Percentiles rank a stretch among this genome's conserved stretches.
Conservation (phyloP, 768 basidiomycete genomes). For the Fomitopsis serialis region DNA sequence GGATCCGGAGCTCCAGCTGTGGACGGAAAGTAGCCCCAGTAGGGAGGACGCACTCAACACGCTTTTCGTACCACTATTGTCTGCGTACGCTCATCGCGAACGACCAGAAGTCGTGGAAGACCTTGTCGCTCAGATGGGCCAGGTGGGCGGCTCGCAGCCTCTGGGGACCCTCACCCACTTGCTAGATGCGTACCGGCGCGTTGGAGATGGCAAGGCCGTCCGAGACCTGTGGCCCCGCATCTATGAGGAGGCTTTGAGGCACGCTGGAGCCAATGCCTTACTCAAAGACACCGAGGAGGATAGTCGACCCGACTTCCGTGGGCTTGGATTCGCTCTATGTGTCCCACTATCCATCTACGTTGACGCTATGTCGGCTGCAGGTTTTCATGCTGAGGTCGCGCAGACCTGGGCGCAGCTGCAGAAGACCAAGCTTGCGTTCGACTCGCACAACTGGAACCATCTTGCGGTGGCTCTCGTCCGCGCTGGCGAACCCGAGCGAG, state of each 20-base stretch:
- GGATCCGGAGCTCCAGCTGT: conserved; percentile 29
- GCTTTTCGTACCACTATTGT: conserved; percentile 59
- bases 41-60: conserved; percentile 42
- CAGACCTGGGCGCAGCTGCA: conserved; percentile 62
- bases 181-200: conserved; percentile 67
- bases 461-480: conserved; percentile 70
- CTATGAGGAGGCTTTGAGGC: conserved; percentile 47
- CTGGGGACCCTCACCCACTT: conserved; percentile 58
- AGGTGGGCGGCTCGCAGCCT: conserved; percentile 51
- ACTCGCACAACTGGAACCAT: conserved; percentile 91
- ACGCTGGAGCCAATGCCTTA: conserved; percentile 29
- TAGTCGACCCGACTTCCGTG: conserved; percentile 20
- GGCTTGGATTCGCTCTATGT: conserved; percentile 56
- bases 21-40: conserved; percentile 35
- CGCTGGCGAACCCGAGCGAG: conserved; percentile 76
- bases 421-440: conserved; percentile 65
- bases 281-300: conserved; percentile 21
- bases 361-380: conserved; percentile 62
- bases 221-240: conserved; percentile 66
- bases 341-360: conserved; percentile 80
- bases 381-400: conserved; percentile 56
- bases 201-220: conserved; percentile 48
- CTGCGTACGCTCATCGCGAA: conserved; percentile 38
- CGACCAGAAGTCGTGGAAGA: conserved; percentile 50
- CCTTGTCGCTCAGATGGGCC: conserved; percentile 47